Percentiles rank a stretch among this genome's conserved stretches.
Conservation (phyloP, 257 asterid species). For the Parsonsia alboflavescens region DNA sequence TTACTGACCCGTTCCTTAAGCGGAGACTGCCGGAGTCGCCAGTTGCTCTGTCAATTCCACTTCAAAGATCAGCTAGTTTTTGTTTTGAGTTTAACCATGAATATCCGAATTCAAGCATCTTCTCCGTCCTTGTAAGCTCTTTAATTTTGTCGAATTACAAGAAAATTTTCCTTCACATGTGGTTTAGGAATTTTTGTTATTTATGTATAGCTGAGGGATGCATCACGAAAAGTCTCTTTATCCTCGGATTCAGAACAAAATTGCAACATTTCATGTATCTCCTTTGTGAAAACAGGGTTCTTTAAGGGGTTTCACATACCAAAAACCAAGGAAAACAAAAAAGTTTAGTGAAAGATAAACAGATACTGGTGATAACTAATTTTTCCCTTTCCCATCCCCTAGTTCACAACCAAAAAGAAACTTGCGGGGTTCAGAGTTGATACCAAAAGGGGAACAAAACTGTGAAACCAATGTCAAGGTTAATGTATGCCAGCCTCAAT, state of each 20-base stretch:
- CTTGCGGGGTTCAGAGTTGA: not conserved
- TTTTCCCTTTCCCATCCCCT: not conserved
- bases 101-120: constrained; percentile 51
- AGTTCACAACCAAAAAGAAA: not conserved
- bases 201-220: not conserved
- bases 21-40: not conserved
- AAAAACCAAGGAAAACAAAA: not conserved
- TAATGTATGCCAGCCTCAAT: not conserved
- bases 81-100: constrained; percentile 43
- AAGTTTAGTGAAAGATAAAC: not conserved
- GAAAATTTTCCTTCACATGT: not conserved
- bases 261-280: not conserved
- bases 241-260: not conserved
- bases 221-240: not conserved
- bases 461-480: not conserved
- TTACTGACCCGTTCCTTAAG: not conserved
- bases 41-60: not conserved
- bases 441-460: not conserved
- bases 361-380: not conserved
- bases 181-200: not conserved
- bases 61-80: not conserved
- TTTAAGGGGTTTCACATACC: not conserved
- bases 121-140: constrained; percentile 55
- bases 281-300: not conserved
- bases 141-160: not conserved